These are phyloP conservation scores for Aspergillus sergii DNA, from an alignment of 2,329 filamentous ascomycete species.

Conservation along the genomic window DNA sequence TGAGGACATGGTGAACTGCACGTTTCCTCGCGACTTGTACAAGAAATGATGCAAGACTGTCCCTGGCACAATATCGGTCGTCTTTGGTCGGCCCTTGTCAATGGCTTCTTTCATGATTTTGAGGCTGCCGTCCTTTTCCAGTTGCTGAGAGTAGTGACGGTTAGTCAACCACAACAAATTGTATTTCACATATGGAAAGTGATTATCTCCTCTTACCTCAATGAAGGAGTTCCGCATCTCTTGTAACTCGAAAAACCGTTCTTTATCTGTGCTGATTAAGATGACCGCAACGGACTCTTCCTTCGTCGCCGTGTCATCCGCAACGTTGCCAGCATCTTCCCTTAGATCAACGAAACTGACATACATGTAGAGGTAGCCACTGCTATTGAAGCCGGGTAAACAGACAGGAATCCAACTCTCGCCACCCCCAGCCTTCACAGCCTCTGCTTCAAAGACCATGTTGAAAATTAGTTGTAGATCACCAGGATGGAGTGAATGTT, in stretches of 20 bases:
- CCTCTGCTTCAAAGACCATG: conserved; percentile 96
- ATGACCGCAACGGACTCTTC: conserved; percentile 85
- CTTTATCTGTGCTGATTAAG: conserved; percentile 88
- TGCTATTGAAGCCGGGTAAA: conserved; percentile 94
- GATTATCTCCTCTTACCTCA: conserved; percentile 43
- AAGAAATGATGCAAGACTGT: conserved; percentile 86
- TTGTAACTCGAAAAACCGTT: conserved; percentile 88
- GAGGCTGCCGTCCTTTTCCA: conserved; percentile 75
- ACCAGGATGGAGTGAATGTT: conserved; percentile 92
- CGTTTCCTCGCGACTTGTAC: conserved; percentile 92
- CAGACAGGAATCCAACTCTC: conserved; percentile 98
- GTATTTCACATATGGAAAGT: background rate
- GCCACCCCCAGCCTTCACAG: conserved; percentile 86
- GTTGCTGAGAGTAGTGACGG: conserved; percentile 53
- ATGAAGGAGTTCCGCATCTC: conserved; percentile 66
- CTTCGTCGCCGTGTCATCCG: conserved; percentile 46
- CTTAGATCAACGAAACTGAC: conserved; percentile 85
- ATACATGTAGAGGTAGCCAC: conserved; percentile 97
- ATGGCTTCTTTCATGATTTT: conserved; percentile 73
- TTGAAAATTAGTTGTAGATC: conserved; percentile 98
- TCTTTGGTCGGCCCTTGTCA: conserved; percentile 68
- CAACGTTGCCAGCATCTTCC: conserved; percentile 47
- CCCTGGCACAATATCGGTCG: conserved; percentile 76
- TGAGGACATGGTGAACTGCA: conserved; percentile 92
- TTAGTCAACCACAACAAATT: conserved; percentile 28